Percentiles rank a stretch among this genome's conserved stretches.
phyloP scores from a whole-genome alignment of 495 filamentous ascomycete genomes.

The Penicillium nucicola region DNA sequence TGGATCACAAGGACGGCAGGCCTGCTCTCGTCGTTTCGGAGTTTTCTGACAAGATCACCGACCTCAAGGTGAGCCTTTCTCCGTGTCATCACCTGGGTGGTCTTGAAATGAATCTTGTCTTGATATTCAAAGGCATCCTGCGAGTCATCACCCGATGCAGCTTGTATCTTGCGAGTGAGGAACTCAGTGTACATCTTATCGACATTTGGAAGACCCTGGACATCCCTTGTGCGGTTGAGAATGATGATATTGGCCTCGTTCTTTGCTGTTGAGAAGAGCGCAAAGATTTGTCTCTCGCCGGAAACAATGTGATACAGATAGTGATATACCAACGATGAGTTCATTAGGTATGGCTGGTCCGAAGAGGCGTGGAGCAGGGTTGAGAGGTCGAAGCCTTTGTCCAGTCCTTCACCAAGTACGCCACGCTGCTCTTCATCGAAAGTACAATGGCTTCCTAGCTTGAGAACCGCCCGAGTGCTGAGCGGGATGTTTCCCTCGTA shows the following conservation, averaged over 20 bases:
- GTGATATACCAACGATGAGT: slow-evolving; percentile 69
- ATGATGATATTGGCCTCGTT: slow-evolving; percentile 82
- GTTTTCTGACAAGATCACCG: slow-evolving; percentile 79
- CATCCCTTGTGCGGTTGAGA: slow-evolving; percentile 71
- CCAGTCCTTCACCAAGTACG: slow-evolving; percentile 87
- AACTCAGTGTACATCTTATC: slow-evolving; percentile 87
- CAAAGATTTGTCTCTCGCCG: slow-evolving; percentile 90
- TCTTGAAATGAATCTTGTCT: slow-evolving; percentile 81
- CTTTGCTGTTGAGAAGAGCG: slow-evolving; percentile 79
- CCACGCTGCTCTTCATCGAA: slow-evolving; percentile 89
- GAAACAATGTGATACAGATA: slow-evolving; percentile 90
- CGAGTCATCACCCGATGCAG: slow-evolving; percentile 63
- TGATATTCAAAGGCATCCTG: slow-evolving; percentile 83
- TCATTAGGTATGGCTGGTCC: slow-evolving; percentile 67
- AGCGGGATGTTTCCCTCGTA: slow-evolving; percentile 92
- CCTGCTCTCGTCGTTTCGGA: slow-evolving; percentile 75
- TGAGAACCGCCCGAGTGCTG: slow-evolving; percentile 76
- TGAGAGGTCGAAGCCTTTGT: slow-evolving; percentile 88
- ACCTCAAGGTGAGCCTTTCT: slow-evolving; percentile 86
- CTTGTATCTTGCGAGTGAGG: slow-evolving; percentile 59
- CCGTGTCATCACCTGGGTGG: slow-evolving; percentile 79
- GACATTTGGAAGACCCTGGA: slow-evolving; percentile 83
- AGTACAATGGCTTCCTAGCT: slow-evolving; percentile 89
- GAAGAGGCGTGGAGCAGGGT: slow-evolving; percentile 63
- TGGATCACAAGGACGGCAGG: slow-evolving; percentile 85